phyloP scores from a whole-genome alignment of 495 filamentous ascomycete genomes.

The Xylaria castorea region DNA sequence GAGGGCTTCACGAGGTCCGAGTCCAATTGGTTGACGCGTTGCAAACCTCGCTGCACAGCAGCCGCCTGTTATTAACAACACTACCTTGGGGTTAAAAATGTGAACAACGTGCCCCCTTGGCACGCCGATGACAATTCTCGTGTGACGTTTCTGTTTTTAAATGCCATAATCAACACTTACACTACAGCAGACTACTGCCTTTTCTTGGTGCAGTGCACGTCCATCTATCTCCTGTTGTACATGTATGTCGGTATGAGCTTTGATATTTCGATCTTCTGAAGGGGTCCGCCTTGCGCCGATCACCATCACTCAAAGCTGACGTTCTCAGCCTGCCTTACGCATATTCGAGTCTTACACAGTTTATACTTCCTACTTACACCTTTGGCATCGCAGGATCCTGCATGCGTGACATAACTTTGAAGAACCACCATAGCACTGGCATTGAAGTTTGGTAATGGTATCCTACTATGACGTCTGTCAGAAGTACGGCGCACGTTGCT shows the following conservation, averaged over 20 bases:
- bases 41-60: neutral
- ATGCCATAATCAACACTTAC: neutral
- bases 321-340: neutral
- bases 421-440: neutral
- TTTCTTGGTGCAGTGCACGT: neutral
- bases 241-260: neutral
- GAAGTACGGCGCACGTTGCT: neutral
- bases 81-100: neutral
- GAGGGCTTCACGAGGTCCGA: neutral
- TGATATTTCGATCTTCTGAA: neutral
- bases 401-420: neutral
- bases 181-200: neutral
- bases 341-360: too few relatives aligned
- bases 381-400: neutral
- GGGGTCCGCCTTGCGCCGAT: constrained; percentile 9
- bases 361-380: neutral
- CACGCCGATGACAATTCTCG: neutral
- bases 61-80: neutral
- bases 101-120: neutral
- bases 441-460: neutral
- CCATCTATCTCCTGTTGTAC: neutral
- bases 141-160: neutral
- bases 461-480: neutral
- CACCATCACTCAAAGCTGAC: constrained; percentile 13
- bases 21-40: neutral